A percentile compares a stretch with the other conserved stretches of the same genome.
These are phyloP conservation scores for Claviceps sp. DNA, from an alignment of 2,329 filamentous ascomycete genomes.

Conservation along the genomic window DNA sequence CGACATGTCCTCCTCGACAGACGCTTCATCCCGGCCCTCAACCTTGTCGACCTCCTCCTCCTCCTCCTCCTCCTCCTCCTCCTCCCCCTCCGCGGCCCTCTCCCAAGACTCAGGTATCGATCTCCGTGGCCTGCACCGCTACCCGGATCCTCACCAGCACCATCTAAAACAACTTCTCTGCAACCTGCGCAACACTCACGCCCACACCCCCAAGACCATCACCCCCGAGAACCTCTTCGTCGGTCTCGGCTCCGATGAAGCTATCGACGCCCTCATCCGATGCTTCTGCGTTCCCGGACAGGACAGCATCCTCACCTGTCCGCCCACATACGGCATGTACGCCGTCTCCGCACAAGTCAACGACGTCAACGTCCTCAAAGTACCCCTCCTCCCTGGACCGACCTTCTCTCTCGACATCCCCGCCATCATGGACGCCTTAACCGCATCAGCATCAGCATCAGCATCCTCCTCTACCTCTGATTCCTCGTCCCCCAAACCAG, in stretches of 20 bases:
- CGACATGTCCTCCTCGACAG: too few relatives aligned
- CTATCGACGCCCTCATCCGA: slow-evolving; percentile 83
- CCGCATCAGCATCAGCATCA: slow-evolving; percentile 13
- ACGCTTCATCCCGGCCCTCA: slow-evolving; percentile 54
- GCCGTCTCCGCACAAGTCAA: slow-evolving; percentile 87
- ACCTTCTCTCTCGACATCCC: slow-evolving; percentile 61
- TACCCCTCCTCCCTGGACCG: slow-evolving; percentile 64
- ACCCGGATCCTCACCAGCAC: slow-evolving; percentile 89
- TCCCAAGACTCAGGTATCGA: slow-evolving; percentile 36
- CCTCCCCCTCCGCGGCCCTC: slow-evolving; percentile 18
- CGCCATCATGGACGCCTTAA: slow-evolving; percentile 53
- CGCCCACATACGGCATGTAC: slow-evolving; percentile 99
- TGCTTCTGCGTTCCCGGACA: slow-evolving; percentile 81
- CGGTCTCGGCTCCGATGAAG: slow-evolving; percentile 91
- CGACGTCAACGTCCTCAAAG: slow-evolving; percentile 71
- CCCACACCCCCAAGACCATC: slow-evolving; percentile 60
- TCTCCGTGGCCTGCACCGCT: slow-evolving; percentile 75
- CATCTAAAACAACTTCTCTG: slow-evolving; percentile 80
- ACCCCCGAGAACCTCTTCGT: slow-evolving; percentile 80
- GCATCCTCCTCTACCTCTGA: not conserved
- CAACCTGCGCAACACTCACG: slow-evolving; percentile 71
- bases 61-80: too few relatives aligned
- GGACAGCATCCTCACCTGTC: slow-evolving; percentile 88
- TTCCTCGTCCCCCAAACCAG: too few relatives aligned
- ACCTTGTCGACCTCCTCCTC: slow-evolving; percentile 31